Base-by-base conservation (phyloP, 139 green algal genomes). In the Chlorella sp. region DNA sequence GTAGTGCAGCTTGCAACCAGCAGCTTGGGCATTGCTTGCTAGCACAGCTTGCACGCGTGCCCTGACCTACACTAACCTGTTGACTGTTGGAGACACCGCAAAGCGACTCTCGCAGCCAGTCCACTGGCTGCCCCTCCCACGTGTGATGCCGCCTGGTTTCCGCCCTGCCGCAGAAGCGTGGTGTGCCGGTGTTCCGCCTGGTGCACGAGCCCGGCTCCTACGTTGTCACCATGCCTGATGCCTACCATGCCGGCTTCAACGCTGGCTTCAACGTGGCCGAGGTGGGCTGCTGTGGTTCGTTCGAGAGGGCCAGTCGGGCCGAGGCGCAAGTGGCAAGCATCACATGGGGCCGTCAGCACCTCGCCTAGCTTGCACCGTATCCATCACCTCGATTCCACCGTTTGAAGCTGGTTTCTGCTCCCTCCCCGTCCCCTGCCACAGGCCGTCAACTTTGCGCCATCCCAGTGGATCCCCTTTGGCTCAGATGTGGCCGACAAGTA, bases 361-460 rank as follows among this genome's bases (percentile, higher is more conserved):
- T 36, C 60, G 1, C 26, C 60, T 24, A 17, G 2, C 2, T 68
- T 34, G 9, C 6, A 17, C 1, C 60, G 9, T 34, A 36, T 24
- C 24, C 14, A 9, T 24, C 60, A 17, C 22, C 26, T n/a, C 32
- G 22, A 32, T 36, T 34, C 60, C 17, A 7, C 14, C 3, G 17
- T 3, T 28, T 28, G 32, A 34, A 70, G 34, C 32, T 41, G 22
- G 26, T 17, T 70, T n/a, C 1, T 20, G n/a, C 62, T 69, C 46
- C 32, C 48, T 24, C n/a, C 40, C 16, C 34, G 14, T 20, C 48
- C 14, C 87, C 90, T 83, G 60, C 90, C 92, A 0, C 94, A 99
- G 89, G 94, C 95, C 2, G 95, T 98, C 43, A 98, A 98, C 86
- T 98, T 99, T 86, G 96, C 92, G 13, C 93, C 96, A 2, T 81